Percentiles rank a stretch among this genome's conserved stretches.
phyloP scores from a whole-genome alignment of 805 yeast genomes.

The Pichia manshurica region DNA sequence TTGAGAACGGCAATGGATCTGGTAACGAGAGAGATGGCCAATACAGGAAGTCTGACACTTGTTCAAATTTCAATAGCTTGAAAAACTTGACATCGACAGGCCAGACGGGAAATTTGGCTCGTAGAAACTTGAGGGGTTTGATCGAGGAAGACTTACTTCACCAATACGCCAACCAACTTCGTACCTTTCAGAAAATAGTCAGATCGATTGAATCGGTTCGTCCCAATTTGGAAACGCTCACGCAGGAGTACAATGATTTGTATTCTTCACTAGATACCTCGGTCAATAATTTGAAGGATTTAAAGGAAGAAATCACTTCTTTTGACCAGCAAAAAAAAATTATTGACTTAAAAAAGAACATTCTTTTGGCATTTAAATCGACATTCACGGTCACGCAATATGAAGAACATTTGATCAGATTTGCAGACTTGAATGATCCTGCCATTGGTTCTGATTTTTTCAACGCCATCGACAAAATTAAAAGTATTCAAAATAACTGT shows the following conservation, averaged over 20 bases:
- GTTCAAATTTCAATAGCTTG: constrained; percentile 11
- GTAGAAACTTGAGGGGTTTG: constrained; percentile 55
- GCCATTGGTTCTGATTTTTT: constrained; percentile 49
- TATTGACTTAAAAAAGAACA: constrained; percentile 44
- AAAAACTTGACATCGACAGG: constrained; percentile 29
- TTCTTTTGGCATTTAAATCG: constrained; percentile 49
- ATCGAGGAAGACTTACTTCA: constrained; percentile 56
- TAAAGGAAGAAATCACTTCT: constrained; percentile 18
- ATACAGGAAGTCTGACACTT: not conserved
- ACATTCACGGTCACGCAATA: constrained; percentile 64
- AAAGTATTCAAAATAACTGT: constrained; percentile 59
- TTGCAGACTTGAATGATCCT: constrained; percentile 35
- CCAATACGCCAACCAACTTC: constrained; percentile 46
- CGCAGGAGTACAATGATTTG: constrained; percentile 21
- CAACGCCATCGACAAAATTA: constrained; percentile 51
- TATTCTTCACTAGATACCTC: constrained; percentile 22
- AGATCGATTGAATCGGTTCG: constrained; percentile 33
- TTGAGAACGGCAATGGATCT: not conserved
- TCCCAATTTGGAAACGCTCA: constrained; percentile 26
- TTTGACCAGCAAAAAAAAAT: constrained; percentile 31
- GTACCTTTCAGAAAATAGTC: constrained; percentile 40
- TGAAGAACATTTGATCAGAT: constrained; percentile 49
- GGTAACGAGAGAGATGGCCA: not conserved
- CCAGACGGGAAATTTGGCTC: constrained; percentile 45
- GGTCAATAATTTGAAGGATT: constrained; percentile 20